Evolutionary conservation across 148 eudicot genomes (phyloP).

Genomic region (Camellia japonica): DNA sequence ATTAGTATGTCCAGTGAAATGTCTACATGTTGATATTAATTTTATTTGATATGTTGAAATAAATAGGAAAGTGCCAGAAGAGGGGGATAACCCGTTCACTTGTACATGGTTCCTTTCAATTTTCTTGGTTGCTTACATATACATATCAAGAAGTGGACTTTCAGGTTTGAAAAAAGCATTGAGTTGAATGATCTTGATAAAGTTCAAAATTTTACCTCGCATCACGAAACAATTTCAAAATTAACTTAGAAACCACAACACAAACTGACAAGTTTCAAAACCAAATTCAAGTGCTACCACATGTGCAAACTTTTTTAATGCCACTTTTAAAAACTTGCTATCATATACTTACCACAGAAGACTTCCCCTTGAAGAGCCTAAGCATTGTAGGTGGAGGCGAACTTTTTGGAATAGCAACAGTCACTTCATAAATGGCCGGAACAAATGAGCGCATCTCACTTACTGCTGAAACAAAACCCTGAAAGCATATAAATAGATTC

Average conservation of each 20-base stretch:
- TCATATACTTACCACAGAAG: slow-evolving; percentile 74
- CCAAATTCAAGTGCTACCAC: background rate
- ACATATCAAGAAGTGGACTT: background rate
- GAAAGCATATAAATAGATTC: slow-evolving; percentile 16
- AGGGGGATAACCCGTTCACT: too few relatives aligned
- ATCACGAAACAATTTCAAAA: background rate
- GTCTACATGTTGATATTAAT: background rate
- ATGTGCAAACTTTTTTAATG: background rate
- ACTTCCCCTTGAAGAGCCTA: slow-evolving; percentile 77
- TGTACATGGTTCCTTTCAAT: background rate
- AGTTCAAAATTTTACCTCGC: background rate
- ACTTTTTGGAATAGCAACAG: slow-evolving; percentile 74
- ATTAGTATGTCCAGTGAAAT: background rate
- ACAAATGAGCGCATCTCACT: slow-evolving; percentile 84
- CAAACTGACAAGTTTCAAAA: background rate
- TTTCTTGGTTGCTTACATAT: background rate
- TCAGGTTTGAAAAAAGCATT: background rate
- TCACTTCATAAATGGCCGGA: slow-evolving; percentile 82
- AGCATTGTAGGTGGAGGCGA: slow-evolving; percentile 85
- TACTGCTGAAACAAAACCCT: slow-evolving; percentile 96
- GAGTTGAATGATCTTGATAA: background rate
- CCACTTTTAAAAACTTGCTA: slow-evolving; percentile 7
- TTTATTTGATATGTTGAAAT: background rate
- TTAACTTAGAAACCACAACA: background rate
- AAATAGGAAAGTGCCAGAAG: background rate